Percentiles rank a stretch among this genome's conserved stretches.
Evolutionary conservation across 2,329 filamentous ascomycete genomes (phyloP).

Genomic region (Fusarium sp.): DNA sequence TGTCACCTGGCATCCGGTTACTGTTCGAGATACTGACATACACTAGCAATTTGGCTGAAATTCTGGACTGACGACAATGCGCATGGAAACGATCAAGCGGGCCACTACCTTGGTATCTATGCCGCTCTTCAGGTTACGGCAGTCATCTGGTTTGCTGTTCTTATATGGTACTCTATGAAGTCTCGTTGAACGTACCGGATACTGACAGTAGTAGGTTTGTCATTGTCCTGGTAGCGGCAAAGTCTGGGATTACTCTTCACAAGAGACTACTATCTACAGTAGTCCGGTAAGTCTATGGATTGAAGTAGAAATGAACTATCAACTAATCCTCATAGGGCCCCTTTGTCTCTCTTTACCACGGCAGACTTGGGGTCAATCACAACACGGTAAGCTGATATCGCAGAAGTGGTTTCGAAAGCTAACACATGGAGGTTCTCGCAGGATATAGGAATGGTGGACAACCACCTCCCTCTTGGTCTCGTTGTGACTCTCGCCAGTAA

Average conservation of each 20-base stretch:
- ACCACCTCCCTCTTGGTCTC: constrained; percentile 52
- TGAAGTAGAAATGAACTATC: not conserved
- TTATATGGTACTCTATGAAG: constrained; percentile 31
- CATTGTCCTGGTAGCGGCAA: constrained; percentile 42
- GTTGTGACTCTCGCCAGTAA: constrained; percentile 49
- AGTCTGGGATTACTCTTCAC: constrained; percentile 43
- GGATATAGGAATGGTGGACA: constrained; percentile 57
- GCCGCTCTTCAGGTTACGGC: constrained; percentile 37
- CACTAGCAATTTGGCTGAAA: constrained; percentile 47
- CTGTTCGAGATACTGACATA: not conserved
- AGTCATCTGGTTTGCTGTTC: constrained; percentile 34
- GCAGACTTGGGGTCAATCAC: constrained; percentile 55
- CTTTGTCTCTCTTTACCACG: constrained; percentile 53
- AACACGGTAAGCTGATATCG: constrained; percentile 48
- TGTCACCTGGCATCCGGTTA: not conserved
- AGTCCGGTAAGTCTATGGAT: constrained; percentile 8
- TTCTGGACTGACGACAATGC: constrained; percentile 44
- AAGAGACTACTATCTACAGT: constrained; percentile 39
- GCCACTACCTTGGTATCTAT: constrained; percentile 43
- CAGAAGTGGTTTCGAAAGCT: not conserved
- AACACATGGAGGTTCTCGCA: constrained; percentile 52
- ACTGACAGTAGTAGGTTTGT: constrained; percentile 41
- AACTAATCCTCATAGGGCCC: constrained; percentile 46
- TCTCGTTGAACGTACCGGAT: accelerated
- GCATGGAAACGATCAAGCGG: not conserved